Percentiles rank a stretch among this genome's conserved stretches.
These are phyloP conservation scores for Penicillium sp. DNA, from an alignment of 2,329 filamentous ascomycete species.

Conservation along the genomic window DNA sequence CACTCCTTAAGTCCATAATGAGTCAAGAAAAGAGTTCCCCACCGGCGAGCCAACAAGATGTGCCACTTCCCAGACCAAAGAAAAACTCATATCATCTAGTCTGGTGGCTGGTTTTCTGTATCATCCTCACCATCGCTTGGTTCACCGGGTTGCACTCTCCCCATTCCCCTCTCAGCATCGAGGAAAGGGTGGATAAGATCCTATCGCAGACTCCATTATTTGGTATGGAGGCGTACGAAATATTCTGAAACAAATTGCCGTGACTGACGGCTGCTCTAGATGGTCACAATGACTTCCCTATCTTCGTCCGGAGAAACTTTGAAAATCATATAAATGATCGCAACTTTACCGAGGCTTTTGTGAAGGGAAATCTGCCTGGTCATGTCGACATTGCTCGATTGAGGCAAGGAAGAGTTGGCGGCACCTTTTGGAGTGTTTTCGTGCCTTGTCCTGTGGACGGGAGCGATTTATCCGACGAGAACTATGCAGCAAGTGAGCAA, in stretches of 20 bases:
- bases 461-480: conserved; percentile 70
- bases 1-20: background rate
- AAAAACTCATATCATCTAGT: background rate
- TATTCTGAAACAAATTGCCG: background rate
- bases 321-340: conserved; percentile 74
- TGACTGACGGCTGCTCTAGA: conserved; percentile 53
- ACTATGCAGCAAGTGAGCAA: conserved; percentile 62
- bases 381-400: conserved; percentile 82
- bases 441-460: conserved; percentile 72
- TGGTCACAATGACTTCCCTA: conserved; percentile 85
- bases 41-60: background rate
- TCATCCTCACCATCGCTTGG: conserved; percentile 15
- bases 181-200: conserved; percentile 46
- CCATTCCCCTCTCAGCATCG: conserved; percentile 23
- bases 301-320: conserved; percentile 65
- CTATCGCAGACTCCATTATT: conserved; percentile 50
- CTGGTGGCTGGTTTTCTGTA: conserved; percentile 13
- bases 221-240: conserved; percentile 33
- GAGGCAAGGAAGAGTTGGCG: conserved; percentile 63
- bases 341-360: conserved; percentile 73
- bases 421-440: conserved; percentile 91
- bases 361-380: conserved; percentile 63
- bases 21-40: background rate
- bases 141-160: conserved; percentile 13
- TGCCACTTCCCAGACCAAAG: background rate